Evolutionary conservation across 108 stramenopile genomes (phyloP), one percentile per base, ranked within the genome.

Genomic region (Skeletonema grethae): DNA sequence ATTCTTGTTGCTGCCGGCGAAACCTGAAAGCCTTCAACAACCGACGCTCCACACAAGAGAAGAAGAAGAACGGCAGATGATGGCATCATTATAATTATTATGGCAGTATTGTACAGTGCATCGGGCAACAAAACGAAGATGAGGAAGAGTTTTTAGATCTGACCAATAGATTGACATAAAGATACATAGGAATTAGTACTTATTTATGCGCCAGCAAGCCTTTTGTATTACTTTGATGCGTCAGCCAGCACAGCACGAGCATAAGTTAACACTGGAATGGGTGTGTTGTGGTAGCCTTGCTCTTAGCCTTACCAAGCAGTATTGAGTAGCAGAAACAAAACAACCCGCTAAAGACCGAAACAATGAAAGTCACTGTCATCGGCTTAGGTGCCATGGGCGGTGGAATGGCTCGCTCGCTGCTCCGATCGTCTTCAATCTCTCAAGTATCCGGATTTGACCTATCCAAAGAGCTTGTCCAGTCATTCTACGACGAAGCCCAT

Each of bases 381-480:
- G 84, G 84, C 61, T 72, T 90, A 45, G 87, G 87, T 12, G 88
- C 91, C 70, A 92, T 92, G 91, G 91, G 91, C 35, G 84, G 85
- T 24, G 89, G 89, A 18, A 92, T 92, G 87, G 91, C 88, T 35
- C 86, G 89, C 5, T 79, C 88, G 10, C 84, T 90, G 29, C 62
- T 88, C 58, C 69, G 79, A 29, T 84, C 85, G 25, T 53, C 68
- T 6, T 48, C 79, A 30, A 73, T 72, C 53, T 36, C 28, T 22
- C 20, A 35, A 12, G 77, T 90, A 11, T 32, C 77, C 5, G 89
- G 84, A 10, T 90, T 74, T 65, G 88, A 90, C 66, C 73, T 72
- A 9, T 63, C 75, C 41, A 34, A 32, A 12, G 35, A 75, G 6
- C 39, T 82, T 10, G 82, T 86, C 15, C 39, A 75, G 32, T 34